phyloP scores from a whole-genome alignment of 2,329 filamentous ascomycete species.

The Calonectria ilicicola region DNA sequence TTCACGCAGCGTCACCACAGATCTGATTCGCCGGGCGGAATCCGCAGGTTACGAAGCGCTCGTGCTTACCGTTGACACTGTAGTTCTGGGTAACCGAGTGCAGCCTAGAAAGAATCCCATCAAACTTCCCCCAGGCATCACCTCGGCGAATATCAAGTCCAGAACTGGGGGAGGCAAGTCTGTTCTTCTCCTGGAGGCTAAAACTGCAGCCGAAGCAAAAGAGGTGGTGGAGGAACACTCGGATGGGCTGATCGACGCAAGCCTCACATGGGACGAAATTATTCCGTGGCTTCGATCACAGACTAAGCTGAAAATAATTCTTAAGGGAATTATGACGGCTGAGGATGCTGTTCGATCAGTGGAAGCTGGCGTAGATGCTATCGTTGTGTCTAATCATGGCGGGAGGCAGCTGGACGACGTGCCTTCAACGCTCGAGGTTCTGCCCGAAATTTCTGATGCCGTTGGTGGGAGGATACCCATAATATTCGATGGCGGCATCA shows the following conservation, averaged over 20 bases:
- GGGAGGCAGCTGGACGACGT: slow-evolving; percentile 4
- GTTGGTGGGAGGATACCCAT: slow-evolving; percentile 6
- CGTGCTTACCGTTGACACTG: slow-evolving; percentile 45
- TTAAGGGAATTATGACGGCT: slow-evolving; percentile 23
- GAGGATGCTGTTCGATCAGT: slow-evolving; percentile 10
- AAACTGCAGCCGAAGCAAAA: slow-evolving; percentile 34
- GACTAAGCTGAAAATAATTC: slow-evolving; percentile 40
- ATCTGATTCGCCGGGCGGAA: slow-evolving; percentile 43
- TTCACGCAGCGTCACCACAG: slow-evolving; percentile 25
- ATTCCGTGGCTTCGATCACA: slow-evolving; percentile 35
- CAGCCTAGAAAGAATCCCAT: slow-evolving; percentile 43
- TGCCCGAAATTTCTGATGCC: slow-evolving; percentile 5
- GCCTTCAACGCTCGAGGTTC: slow-evolving; percentile 7
- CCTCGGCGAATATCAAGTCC: slow-evolving; percentile 35
- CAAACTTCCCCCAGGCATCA: slow-evolving; percentile 34
- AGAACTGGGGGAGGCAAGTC: background rate
- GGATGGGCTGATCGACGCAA: slow-evolving; percentile 30
- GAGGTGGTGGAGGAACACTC: slow-evolving; percentile 21
- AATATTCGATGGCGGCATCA: slow-evolving; percentile 15
- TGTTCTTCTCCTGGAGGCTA: slow-evolving; percentile 30
- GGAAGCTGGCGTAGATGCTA: background rate
- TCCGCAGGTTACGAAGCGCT: slow-evolving; percentile 44
- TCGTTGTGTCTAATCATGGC: slow-evolving; percentile 20
- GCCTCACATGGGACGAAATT: slow-evolving; percentile 37
- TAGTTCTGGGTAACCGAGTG: slow-evolving; percentile 45